Percentiles rank a stretch among this genome's conserved stretches.
These are phyloP conservation scores for Rhynchospora breviuscula DNA, from an alignment of 176 grass and related monocot genomes.

Conservation along the genomic window DNA sequence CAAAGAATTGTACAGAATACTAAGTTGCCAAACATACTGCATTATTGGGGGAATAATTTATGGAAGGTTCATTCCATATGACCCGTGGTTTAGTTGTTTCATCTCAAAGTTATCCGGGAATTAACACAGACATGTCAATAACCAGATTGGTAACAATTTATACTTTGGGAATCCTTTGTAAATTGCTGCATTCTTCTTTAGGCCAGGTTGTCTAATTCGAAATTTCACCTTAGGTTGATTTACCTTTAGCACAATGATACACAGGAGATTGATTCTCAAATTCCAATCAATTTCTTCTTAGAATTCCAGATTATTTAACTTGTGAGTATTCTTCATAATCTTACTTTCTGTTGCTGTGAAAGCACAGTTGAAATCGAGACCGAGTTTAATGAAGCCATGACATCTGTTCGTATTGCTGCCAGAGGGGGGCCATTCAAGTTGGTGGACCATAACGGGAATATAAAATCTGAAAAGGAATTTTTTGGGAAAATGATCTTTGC, in stretches of 20 bases:
- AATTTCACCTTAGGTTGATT: neutral
- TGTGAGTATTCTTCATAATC: neutral
- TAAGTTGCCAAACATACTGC: neutral
- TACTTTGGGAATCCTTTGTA: neutral
- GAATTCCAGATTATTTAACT: neutral
- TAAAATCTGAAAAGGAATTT: conserved; percentile 55
- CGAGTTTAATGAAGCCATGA: conserved; percentile 42
- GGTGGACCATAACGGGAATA: conserved; percentile 44
- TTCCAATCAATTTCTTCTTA: neutral
- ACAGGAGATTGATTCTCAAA: neutral
- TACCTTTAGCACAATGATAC: neutral
- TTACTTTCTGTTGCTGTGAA: neutral
- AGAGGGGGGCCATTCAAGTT: conserved; percentile 73
- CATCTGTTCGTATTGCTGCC: conserved; percentile 37
- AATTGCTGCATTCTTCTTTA: neutral
- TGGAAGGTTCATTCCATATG: neutral
- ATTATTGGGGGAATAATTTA: neutral
- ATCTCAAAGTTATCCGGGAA: conserved; percentile 24
- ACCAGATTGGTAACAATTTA: neutral
- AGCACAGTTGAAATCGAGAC: conserved; percentile 48
- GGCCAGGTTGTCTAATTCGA: neutral
- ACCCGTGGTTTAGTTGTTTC: neutral
- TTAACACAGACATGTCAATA: neutral
- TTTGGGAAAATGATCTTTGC: conserved; percentile 62
- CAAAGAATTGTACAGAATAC: neutral